Evolutionary conservation across 768 basidiomycete genomes (phyloP).

Genomic region (Rhizopogon rudus): DNA sequence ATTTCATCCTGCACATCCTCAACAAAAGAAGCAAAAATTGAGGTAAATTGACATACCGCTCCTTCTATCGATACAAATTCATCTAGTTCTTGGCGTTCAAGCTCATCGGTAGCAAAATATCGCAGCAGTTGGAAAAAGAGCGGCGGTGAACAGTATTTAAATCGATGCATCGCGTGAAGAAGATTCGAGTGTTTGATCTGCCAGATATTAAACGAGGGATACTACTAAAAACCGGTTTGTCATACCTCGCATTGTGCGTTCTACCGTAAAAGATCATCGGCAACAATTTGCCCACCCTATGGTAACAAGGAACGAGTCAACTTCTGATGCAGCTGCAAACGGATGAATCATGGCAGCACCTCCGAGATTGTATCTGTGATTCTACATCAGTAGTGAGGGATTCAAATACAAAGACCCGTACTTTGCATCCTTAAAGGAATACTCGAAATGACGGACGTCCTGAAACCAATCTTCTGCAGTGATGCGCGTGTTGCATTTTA

Average conservation of each 20-base stretch:
- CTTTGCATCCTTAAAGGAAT: slow-evolving; percentile 63
- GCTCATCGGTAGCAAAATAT: slow-evolving; percentile 70
- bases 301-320: slow-evolving; percentile 60
- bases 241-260: slow-evolving; percentile 33
- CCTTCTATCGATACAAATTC: slow-evolving; percentile 76
- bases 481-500: slow-evolving; percentile 63
- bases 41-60: slow-evolving; percentile 40
- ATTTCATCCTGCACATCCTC: slow-evolving; percentile 69
- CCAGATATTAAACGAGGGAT: not conserved
- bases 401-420: slow-evolving; percentile 29
- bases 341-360: slow-evolving; percentile 84
- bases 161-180: slow-evolving; percentile 79
- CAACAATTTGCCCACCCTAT: slow-evolving; percentile 58
- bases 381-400: not conserved
- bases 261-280: slow-evolving; percentile 49
- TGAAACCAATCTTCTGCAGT: slow-evolving; percentile 86
- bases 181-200: slow-evolving; percentile 54
- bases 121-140: slow-evolving; percentile 82
- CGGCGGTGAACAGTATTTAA: slow-evolving; percentile 80
- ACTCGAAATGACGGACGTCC: slow-evolving; percentile 87
- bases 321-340: slow-evolving; percentile 50
- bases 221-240: not conserved
- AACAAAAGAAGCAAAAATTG: not conserved
- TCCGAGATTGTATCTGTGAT: slow-evolving; percentile 65
- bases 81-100: slow-evolving; percentile 76